phyloP scores from a whole-genome alignment of 2,329 filamentous ascomycete genomes.

The Fusarium pseudocircinatum region DNA sequence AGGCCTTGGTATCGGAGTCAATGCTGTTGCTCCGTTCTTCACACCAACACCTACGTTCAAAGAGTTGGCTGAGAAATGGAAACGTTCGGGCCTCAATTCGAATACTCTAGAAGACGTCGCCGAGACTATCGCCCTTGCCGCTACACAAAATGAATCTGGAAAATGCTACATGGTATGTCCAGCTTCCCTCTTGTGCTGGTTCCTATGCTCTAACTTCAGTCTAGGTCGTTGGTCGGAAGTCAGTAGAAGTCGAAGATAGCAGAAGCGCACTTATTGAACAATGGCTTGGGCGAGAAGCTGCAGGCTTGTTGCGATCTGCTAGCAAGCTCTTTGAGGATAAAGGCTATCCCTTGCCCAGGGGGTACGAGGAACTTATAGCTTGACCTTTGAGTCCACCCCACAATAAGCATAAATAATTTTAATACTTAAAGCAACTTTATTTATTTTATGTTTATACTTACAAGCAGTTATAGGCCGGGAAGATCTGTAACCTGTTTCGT shows the following conservation, averaged over 20 bases:
- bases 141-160: neutral
- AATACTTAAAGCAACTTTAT: neutral
- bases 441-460: neutral
- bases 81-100: neutral
- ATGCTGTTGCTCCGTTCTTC: neutral
- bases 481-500: neutral
- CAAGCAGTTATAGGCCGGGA: neutral
- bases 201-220: fast-evolving
- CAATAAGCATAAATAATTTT: neutral
- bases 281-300: neutral
- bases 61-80: neutral
- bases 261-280: neutral
- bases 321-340: neutral
- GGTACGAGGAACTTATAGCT: fast-evolving
- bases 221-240: neutral
- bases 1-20: neutral
- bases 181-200: too few species aligned
- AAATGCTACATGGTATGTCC: neutral
- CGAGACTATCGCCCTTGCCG: neutral
- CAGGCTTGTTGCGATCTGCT: neutral
- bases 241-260: neutral
- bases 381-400: too few species aligned
- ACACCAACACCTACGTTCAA: neutral
- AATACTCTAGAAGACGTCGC: neutral
- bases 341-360: fast-evolving